A percentile compares a stretch with the other conserved stretches of the same genome.
These are phyloP conservation scores for Cordyceps militaris DNA, from an alignment of 2,329 filamentous ascomycete genomes.

Conservation along the genomic window DNA sequence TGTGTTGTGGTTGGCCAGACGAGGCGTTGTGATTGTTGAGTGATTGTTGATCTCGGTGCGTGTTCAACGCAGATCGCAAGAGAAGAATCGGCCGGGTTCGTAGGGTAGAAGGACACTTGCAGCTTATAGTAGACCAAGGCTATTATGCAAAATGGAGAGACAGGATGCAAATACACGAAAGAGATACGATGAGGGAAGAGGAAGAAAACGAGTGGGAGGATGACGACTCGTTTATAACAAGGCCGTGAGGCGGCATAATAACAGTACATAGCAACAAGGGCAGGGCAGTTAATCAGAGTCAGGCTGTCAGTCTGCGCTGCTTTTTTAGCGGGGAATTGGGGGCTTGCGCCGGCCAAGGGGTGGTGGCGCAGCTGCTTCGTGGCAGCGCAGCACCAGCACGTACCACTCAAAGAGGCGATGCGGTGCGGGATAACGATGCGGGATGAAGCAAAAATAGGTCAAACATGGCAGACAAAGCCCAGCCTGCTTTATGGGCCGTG, in stretches of 20 bases:
- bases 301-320: not conserved
- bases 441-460: no score
- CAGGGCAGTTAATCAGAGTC: not conserved
- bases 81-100: not conserved
- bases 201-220: not conserved
- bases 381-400: not conserved
- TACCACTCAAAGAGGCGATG: not conserved
- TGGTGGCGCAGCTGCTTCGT: conserved; percentile 6
- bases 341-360: not conserved
- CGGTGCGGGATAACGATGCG: not conserved
- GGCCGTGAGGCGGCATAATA: not conserved
- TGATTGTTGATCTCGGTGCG: not conserved
- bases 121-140: not conserved
- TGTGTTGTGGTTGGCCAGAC: not conserved
- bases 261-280: not conserved
- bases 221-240: conserved; percentile 6
- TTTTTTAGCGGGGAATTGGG: conserved; percentile 4
- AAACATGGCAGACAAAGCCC: no score
- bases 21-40: not conserved
- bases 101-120: not conserved
- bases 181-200: not conserved
- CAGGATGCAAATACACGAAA: not conserved
- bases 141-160: not conserved
- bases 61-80: not conserved
- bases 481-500: no score